These are phyloP conservation scores for Magnaporthales sp. DNA, from an alignment of 2,329 filamentous ascomycete species.

Conservation along the genomic window DNA sequence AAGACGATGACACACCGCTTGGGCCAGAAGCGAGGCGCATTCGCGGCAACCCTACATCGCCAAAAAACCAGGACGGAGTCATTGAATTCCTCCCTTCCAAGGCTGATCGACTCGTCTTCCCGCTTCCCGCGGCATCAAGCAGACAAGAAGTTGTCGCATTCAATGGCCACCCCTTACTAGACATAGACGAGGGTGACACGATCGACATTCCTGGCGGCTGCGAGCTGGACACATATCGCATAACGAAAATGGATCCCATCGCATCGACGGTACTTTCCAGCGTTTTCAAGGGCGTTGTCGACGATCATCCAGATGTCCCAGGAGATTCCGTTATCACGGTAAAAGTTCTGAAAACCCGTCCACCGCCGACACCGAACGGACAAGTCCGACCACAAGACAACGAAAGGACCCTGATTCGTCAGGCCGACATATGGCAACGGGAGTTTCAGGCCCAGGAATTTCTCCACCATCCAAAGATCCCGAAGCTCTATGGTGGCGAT, in stretches of 20 bases:
- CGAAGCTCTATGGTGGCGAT: conserved; percentile 49
- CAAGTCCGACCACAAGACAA: conserved; percentile 37
- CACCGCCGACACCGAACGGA: conserved; percentile 20
- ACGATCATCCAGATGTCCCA: conserved; percentile 36
- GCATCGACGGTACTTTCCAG: conserved; percentile 45
- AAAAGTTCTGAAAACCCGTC: conserved; percentile 50
- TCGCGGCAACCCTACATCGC: conserved; percentile 22
- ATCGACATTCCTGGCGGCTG: conserved; percentile 38
- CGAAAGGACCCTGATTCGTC: conserved; percentile 47
- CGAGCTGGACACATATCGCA: conserved; percentile 43
- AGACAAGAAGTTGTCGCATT: conserved; percentile 35
- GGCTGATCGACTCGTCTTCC: conserved; percentile 41
- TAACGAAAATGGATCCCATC: conserved; percentile 49
- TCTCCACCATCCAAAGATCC: conserved; percentile 48
- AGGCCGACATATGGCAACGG: conserved; percentile 51
- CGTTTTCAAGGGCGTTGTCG: conserved; percentile 38
- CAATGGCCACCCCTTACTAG: conserved; percentile 41
- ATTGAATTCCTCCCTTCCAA: conserved; percentile 45
- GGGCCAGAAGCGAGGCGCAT: conserved; percentile 28
- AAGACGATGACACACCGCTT: conserved; percentile 29
- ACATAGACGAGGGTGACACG: conserved; percentile 40
- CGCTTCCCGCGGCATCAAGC: conserved; percentile 31
- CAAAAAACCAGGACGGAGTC: conserved; percentile 35
- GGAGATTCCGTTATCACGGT: conserved; percentile 48
- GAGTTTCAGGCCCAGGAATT: conserved; percentile 48